phyloP scores from a whole-genome alignment of 345 rosid species.

The Ceriops decandra region DNA sequence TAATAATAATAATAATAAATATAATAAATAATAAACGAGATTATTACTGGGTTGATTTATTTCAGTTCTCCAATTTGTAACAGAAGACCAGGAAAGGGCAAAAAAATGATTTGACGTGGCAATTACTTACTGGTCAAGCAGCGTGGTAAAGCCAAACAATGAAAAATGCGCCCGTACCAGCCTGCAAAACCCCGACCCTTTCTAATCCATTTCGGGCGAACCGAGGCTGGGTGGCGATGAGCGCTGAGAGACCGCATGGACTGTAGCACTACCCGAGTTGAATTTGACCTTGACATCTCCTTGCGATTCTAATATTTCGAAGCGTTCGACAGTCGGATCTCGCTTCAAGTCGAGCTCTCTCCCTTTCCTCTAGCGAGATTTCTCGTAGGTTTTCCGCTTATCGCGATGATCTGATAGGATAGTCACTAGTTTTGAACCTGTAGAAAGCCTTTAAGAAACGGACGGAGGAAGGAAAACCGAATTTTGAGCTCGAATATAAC shows the following conservation, averaged over 20 bases:
- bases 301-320: too few relatives aligned
- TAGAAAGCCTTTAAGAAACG: too few relatives aligned
- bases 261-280: background rate
- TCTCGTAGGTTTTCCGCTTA: conserved; percentile 2
- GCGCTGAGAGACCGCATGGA: background rate
- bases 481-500: too few relatives aligned
- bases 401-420: conserved; percentile 5
- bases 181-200: too few relatives aligned
- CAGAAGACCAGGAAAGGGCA: too few relatives aligned
- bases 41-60: too few relatives aligned
- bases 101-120: background rate
- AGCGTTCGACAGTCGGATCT: background rate
- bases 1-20: too few relatives aligned
- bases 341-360: background rate
- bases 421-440: background rate
- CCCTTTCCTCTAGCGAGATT: background rate
- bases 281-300: conserved; percentile 13
- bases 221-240: background rate
- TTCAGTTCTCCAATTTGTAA: too few relatives aligned
- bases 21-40: too few relatives aligned
- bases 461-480: too few relatives aligned
- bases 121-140: background rate
- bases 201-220: too few relatives aligned
- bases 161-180: too few relatives aligned
- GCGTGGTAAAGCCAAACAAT: background rate